Conservation (phyloP, 345 rosid species). For the Rhizophora mangle region DNA sequence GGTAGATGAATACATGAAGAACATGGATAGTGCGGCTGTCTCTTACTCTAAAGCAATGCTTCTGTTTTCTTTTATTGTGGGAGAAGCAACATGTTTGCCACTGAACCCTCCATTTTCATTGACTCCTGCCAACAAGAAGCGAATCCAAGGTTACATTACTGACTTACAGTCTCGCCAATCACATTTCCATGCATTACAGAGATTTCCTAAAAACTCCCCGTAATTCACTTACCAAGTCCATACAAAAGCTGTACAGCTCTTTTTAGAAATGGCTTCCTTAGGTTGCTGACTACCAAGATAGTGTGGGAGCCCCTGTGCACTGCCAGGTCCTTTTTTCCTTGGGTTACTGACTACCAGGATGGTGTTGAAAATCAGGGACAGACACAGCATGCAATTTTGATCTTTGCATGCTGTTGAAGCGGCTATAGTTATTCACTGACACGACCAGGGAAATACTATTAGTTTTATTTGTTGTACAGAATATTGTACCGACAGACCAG, state of each 20-base stretch:
- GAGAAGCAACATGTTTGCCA: slow-evolving; percentile 60
- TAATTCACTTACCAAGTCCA: slow-evolving; percentile 15
- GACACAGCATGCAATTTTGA: slow-evolving; percentile 15
- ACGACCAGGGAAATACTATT: slow-evolving; percentile 2
- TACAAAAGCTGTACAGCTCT: slow-evolving; percentile 18
- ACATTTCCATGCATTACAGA: slow-evolving; percentile 25
- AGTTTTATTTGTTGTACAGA: slow-evolving; percentile 6
- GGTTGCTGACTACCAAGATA: background rate
- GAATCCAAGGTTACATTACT: slow-evolving; percentile 52
- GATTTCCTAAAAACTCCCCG: slow-evolving; percentile 16
- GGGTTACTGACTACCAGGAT: background rate
- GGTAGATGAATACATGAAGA: slow-evolving; percentile 66
- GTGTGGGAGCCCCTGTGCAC: no score
- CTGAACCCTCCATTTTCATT: slow-evolving; percentile 55
- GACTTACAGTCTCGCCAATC: slow-evolving; percentile 54
- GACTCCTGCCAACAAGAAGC: slow-evolving; percentile 44
- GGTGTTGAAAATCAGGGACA: slow-evolving; percentile 6
- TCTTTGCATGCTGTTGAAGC: slow-evolving; percentile 12
- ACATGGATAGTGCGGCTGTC: slow-evolving; percentile 47
- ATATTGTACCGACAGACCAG: background rate
- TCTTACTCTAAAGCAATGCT: slow-evolving; percentile 61
- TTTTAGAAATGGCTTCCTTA: background rate
- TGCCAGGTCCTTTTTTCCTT: background rate
- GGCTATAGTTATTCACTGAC: slow-evolving; percentile 5
- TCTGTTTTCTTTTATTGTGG: slow-evolving; percentile 59